Conservation (phyloP, 345 rosid genomes). For the Eucalyptus pauciflora region DNA sequence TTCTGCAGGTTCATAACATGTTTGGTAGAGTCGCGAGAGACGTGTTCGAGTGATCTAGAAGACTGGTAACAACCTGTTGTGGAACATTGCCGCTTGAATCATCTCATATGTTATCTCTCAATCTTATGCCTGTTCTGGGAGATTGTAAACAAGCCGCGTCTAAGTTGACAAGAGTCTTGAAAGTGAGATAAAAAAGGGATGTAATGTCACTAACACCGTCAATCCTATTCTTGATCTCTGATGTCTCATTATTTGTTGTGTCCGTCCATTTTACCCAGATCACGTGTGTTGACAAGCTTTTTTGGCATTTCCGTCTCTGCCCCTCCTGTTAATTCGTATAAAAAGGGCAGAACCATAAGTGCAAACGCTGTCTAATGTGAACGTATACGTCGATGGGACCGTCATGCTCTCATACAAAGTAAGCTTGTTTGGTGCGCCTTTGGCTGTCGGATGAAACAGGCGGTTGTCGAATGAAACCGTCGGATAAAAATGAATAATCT, state of each 20-base stretch:
- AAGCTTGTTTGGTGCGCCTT: background rate
- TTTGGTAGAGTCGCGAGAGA: conserved; percentile 53
- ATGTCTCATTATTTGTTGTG: background rate
- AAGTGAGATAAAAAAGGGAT: background rate
- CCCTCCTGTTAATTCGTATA: background rate
- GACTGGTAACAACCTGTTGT: background rate
- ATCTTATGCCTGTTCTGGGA: background rate
- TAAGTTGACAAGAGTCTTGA: background rate
- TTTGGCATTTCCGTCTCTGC: background rate
- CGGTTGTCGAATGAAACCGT: background rate
- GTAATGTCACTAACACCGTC: background rate
- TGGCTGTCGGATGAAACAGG: background rate
- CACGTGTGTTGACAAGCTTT: background rate
- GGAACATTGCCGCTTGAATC: background rate
- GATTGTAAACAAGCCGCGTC: background rate
- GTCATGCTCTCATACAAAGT: background rate
- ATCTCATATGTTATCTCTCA: background rate
- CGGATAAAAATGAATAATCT: no score
- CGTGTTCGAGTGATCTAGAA: conserved; percentile 19
- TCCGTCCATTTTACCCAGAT: background rate
- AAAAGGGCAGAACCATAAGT: background rate
- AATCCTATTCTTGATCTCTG: background rate
- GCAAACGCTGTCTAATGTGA: background rate
- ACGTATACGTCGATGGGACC: background rate
- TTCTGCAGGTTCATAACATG: conserved; percentile 40